Base-by-base conservation (phyloP, 1,284 basidiomycete species). In the Anthracocystis setariae region DNA sequence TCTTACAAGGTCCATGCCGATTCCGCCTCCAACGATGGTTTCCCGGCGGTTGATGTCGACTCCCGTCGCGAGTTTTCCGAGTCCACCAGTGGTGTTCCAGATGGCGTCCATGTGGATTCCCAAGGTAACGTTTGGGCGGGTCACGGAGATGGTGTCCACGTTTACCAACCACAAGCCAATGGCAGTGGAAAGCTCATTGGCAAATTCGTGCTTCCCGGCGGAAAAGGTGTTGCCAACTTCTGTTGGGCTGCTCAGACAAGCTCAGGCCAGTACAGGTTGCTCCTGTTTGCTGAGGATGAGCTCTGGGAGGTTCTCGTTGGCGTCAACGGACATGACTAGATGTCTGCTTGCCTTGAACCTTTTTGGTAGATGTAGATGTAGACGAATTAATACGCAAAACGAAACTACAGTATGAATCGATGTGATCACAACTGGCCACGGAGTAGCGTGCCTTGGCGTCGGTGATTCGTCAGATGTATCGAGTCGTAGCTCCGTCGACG, bases 281-380 rank as follows among this genome's bases (percentile, higher is more conserved):
- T 74, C 17, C 32, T 74, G 39, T 74, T 74, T 43, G 73, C 69
- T 3, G 73, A 74, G 18, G 69, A 68, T 35, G 64, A 74, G 62
- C 56, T 74, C n/a, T 74, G 63, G 68, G 69, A 74, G 43, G 65
- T 57, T 5, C 17, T 60, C 18, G 29, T 71, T 21, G 55, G 44
- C 10, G 66, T 69, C 47, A 69, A 69, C n/a, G 66, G 66, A 20
- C 51, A 58, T n/a, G 66, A 69, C 32, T 67, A 37, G 39, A 17
- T 18, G 4, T 43, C 13, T 20, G 20, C 12, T n/a, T n/a, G n/a
- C n/a, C n/a, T n/a, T n/a, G n/a, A 43, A 20, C 5, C 40, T 24
- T 43, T 9, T 37, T n/a, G 4, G 37, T 38, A 42, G 18, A n/a
- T n/a, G n/a, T n/a, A n/a, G n/a, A n/a, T n/a, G n/a, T n/a, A n/a